Conservation (phyloP, 495 filamentous ascomycete species). For the Ramalina intermedia region DNA sequence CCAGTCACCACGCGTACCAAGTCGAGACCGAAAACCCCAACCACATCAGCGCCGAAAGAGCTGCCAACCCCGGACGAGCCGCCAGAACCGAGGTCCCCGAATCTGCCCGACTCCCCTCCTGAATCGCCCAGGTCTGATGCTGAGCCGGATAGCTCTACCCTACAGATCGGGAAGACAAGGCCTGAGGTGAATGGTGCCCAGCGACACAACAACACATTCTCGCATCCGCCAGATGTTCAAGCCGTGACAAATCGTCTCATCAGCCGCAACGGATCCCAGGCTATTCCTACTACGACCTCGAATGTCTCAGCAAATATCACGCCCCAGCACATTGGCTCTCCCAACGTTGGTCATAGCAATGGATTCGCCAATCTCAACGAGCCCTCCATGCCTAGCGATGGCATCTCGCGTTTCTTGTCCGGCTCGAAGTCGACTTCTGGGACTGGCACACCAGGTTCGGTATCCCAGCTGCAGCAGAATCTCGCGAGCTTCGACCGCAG, state of each 20-base stretch:
- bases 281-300: slow-evolving; percentile 5
- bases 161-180: neutral
- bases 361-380: slow-evolving; percentile 6
- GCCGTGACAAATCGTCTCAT: slow-evolving; percentile 15
- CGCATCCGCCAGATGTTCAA: slow-evolving; percentile 11
- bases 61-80: slow-evolving; percentile 14
- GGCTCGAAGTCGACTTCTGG: slow-evolving; percentile 6
- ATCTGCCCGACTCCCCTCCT: slow-evolving; percentile 12
- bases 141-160: neutral
- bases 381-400: slow-evolving; percentile 13
- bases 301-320: slow-evolving; percentile 12
- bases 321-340: slow-evolving; percentile 8
- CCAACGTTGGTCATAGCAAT: slow-evolving; percentile 9
- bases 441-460: slow-evolving; percentile 13
- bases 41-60: slow-evolving; percentile 6
- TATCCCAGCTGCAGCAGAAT: slow-evolving; percentile 11
- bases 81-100: slow-evolving; percentile 6
- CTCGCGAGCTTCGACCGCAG: slow-evolving; percentile 2
- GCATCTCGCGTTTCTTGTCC: slow-evolving; percentile 16
- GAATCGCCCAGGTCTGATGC: slow-evolving; percentile 9
- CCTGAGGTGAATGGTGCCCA: neutral
- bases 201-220: neutral
- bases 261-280: slow-evolving; percentile 7
- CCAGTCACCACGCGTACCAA: slow-evolving; percentile 8
- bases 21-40: slow-evolving; percentile 4